These are phyloP conservation scores for Erysimum cheiranthoides DNA, from an alignment of 345 rosid genomes.

Conservation along the genomic window DNA sequence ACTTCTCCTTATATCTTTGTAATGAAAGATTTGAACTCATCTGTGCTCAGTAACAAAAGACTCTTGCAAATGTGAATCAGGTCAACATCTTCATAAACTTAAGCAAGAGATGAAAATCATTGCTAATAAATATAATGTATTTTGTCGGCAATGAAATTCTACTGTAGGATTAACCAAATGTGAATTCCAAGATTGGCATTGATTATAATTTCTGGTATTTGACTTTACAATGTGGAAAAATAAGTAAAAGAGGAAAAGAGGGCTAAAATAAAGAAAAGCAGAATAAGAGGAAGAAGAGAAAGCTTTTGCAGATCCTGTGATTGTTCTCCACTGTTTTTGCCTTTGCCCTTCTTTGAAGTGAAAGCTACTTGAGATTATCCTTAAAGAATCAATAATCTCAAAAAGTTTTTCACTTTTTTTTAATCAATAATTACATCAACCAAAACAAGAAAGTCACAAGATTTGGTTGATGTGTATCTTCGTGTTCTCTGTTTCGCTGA, in stretches of 20 bases:
- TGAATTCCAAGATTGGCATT: slow-evolving; percentile 30
- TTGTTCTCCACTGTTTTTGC: slow-evolving; percentile 31
- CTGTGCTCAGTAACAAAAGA: neutral
- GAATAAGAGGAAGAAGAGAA: neutral
- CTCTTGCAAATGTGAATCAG: neutral
- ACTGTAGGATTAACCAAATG: slow-evolving; percentile 44
- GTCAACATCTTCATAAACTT: slow-evolving; percentile 24
- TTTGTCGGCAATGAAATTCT: slow-evolving; percentile 38
- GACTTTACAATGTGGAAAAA: slow-evolving; percentile 33
- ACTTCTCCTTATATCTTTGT: slow-evolving; percentile 2
- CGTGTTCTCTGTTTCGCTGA: slow-evolving; percentile 42
- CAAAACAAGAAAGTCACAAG: slow-evolving; percentile 41
- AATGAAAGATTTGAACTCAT: slow-evolving; percentile 31
- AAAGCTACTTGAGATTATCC: slow-evolving; percentile 38
- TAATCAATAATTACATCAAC: slow-evolving; percentile 23
- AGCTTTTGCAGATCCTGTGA: slow-evolving; percentile 12
- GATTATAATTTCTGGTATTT: slow-evolving; percentile 28
- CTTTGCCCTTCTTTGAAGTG: slow-evolving; percentile 33
- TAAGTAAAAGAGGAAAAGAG: neutral
- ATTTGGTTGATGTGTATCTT: slow-evolving; percentile 37
- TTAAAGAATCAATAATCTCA: slow-evolving; percentile 34
- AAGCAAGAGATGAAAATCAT: slow-evolving; percentile 8
- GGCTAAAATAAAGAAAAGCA: slow-evolving; percentile 18
- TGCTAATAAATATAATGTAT: neutral
- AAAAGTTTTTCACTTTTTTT: slow-evolving; percentile 4